phyloP scores from a whole-genome alignment of 306 rosid species.

The Dryas drummondii region DNA sequence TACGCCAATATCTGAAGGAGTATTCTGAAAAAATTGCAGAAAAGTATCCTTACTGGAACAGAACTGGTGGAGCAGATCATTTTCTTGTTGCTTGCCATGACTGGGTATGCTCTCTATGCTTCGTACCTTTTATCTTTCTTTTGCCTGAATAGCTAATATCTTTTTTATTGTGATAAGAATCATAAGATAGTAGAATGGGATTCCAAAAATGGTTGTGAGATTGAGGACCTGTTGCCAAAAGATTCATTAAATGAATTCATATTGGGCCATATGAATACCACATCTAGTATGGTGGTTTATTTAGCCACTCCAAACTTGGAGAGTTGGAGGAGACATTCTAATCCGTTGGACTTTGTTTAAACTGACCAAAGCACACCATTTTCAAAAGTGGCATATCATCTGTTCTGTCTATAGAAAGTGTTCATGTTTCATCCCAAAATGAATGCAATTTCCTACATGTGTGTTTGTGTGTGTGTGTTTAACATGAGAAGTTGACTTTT shows the following conservation, averaged over 20 bases:
- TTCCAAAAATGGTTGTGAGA: neutral
- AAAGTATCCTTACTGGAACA: slow-evolving; percentile 68
- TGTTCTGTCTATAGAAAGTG: neutral
- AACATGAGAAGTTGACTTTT: slow-evolving; percentile 15
- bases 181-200: neutral
- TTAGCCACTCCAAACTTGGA: neutral
- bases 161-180: neutral
- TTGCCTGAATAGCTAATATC: neutral
- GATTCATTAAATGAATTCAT: neutral
- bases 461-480: slow-evolving; percentile 11
- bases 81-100: slow-evolving; percentile 98
- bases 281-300: neutral
- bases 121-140: slow-evolving; percentile 9
- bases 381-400: neutral
- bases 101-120: slow-evolving; percentile 58
- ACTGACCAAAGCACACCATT: neutral
- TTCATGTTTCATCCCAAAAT: neutral
- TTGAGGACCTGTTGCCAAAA: neutral
- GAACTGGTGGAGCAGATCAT: slow-evolving; percentile 94
- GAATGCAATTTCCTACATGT: neutral
- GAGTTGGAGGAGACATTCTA: neutral
- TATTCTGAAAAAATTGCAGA: slow-evolving; percentile 73
- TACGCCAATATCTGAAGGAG: slow-evolving; percentile 66
- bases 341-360: neutral
- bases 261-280: neutral